Percentiles rank a stretch among this genome's conserved stretches.
phyloP scores from a whole-genome alignment of 495 filamentous ascomycete genomes.

The Amniculicola lignicola region DNA sequence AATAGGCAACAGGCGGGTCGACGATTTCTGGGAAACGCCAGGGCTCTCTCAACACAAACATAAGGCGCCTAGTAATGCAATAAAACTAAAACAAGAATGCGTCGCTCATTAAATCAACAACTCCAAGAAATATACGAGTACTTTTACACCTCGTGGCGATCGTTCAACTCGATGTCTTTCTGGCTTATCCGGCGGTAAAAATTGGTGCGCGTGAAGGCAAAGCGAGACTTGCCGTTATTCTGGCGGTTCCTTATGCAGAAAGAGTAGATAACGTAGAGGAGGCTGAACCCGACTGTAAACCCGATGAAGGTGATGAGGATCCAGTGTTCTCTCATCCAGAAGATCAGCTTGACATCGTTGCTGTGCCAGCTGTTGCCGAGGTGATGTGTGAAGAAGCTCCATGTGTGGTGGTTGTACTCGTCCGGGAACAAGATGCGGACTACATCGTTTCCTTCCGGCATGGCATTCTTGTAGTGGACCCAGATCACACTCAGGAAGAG shows the following conservation, averaged over 20 bases:
- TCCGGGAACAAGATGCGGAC: constrained; percentile 56
- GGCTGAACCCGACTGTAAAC: constrained; percentile 57
- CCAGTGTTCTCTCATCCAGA: constrained; percentile 81
- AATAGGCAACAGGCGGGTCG: too few species aligned
- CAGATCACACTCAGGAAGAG: constrained; percentile 81
- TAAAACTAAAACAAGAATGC: constrained; percentile 18
- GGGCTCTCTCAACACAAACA: too few species aligned
- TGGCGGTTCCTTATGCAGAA: constrained; percentile 19
- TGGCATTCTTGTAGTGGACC: constrained; percentile 42
- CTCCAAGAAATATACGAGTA: background rate
- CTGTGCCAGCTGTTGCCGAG: constrained; percentile 75
- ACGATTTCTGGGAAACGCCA: background rate
- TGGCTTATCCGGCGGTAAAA: constrained; percentile 37
- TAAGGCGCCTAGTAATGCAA: constrained; percentile 22
- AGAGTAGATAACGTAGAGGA: constrained; percentile 59
- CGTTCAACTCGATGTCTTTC: constrained; percentile 37
- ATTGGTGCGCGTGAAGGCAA: constrained; percentile 26
- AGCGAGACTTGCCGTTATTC: constrained; percentile 16
- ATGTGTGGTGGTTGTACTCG: constrained; percentile 66
- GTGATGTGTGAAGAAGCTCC: constrained; percentile 77
- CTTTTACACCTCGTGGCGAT: constrained; percentile 38
- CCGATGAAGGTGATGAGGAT: constrained; percentile 64
- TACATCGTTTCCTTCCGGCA: constrained; percentile 33
- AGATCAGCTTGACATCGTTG: constrained; percentile 69
- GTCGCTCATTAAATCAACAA: constrained; percentile 29